Percentiles rank a stretch among this genome's conserved stretches.
Conservation (phyloP, 2,329 filamentous ascomycete species). For the Fusarium dlaminii region DNA sequence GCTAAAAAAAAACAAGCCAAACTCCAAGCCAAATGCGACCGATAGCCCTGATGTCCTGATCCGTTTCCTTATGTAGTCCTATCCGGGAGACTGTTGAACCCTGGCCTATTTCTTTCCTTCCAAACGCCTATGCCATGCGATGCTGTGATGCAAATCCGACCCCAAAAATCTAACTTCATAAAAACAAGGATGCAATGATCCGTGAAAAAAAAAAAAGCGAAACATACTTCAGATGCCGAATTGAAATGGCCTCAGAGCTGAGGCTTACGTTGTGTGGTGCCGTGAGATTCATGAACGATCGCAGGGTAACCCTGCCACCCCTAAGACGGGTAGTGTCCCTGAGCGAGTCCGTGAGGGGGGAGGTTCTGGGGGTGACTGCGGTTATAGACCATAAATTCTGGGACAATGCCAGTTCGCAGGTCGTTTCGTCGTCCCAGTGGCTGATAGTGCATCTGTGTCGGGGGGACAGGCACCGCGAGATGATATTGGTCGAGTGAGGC, state of each 20-base stretch:
- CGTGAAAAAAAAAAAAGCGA: constrained; percentile 11
- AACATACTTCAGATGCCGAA: not conserved
- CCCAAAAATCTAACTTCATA: constrained; percentile 28
- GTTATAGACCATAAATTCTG: constrained; percentile 62
- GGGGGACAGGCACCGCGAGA: constrained; percentile 64
- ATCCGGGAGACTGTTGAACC: constrained; percentile 19
- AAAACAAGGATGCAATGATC: constrained; percentile 31
- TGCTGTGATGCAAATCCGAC: constrained; percentile 40
- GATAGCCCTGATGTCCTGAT: constrained; percentile 7
- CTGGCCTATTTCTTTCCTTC: constrained; percentile 30
- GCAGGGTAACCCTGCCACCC: constrained; percentile 35
- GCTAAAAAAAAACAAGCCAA: constrained; percentile 8
- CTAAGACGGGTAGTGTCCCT: constrained; percentile 51
- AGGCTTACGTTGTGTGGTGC: not conserved
- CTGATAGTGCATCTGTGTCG: constrained; percentile 84
- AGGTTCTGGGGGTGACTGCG: constrained; percentile 44
- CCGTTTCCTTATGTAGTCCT: constrained; percentile 21
- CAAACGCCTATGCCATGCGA: constrained; percentile 46
- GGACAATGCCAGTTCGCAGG: constrained; percentile 75
- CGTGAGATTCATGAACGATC: not conserved
- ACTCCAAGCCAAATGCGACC: constrained; percentile 34
- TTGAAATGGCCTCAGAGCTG: constrained; percentile 5
- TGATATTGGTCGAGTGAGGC: constrained; percentile 80
- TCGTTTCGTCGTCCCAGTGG: constrained; percentile 76
- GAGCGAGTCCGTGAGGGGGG: constrained; percentile 40